Base-by-base conservation (phyloP, 179 eudicot genomes). In the Spinacia oleracea region DNA sequence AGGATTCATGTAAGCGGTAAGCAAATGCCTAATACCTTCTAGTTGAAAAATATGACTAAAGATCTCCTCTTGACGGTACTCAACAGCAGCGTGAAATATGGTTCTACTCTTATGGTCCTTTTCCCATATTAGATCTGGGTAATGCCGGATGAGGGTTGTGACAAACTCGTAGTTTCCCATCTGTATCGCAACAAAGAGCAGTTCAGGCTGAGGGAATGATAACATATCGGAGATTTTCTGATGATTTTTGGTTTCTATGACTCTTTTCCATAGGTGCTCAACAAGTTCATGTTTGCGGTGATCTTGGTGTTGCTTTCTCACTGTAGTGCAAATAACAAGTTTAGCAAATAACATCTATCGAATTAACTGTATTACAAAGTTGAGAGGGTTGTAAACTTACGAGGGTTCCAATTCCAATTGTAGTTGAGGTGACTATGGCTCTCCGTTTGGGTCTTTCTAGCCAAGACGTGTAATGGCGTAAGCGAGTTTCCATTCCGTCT, bases 41-140 rank as follows among this genome's bases (percentile, higher is more conserved):
- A 78, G 65, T 6, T 78, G 66, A 55, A 42, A 59, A 32, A 82
- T 73, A 4, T 77, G 73, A 50, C 75, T 77, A 29, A 78, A 82
- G 6, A 82, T 78, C 35, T 78, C 55, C 31, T 62, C 81, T 15
- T 82, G 81, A 70, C 85, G 81, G 21, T 59, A 66, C 48, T 58
- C 34, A 70, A 82, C 79, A 38, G 85, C 85, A 70, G 64, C 76
- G 48, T 82, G 85, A 42, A 82, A 82, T 42, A 82, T 78, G 72
- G 79, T 82, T 14, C 72, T 48, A 20, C 38, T 38, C 0, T 78
- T 32, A 18, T 75, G 53, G 42, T 82, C 76, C 5, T 48, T 56
- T 42, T 70, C 65, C 79, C 78, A 74, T 9, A 82, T 46, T 38
- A 82, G 68, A 72, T 82, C 85, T 7, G 85, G 85, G 51, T 77